Conservation (phyloP, 768 basidiomycete genomes). For the Ephemerocybe angulata region DNA sequence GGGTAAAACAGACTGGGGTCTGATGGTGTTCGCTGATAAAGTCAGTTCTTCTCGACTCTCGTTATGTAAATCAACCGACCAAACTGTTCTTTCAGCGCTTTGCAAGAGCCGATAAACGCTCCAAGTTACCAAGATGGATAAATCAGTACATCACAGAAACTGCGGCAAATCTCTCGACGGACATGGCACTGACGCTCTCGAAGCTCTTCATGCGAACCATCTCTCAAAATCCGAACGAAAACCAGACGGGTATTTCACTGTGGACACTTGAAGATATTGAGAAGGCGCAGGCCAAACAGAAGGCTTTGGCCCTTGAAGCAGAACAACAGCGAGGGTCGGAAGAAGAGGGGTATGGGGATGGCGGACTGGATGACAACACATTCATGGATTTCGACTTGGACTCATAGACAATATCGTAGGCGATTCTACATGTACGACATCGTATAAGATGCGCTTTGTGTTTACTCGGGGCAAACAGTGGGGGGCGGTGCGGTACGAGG, state of each 20-base stretch:
- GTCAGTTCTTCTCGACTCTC: slow-evolving; percentile 34
- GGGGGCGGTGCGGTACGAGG: not conserved
- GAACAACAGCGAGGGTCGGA: slow-evolving; percentile 37
- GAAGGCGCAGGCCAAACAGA: slow-evolving; percentile 79
- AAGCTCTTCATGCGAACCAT: slow-evolving; percentile 98
- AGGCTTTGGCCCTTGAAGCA: slow-evolving; percentile 53
- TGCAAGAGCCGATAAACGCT: slow-evolving; percentile 87
- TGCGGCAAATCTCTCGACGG: slow-evolving; percentile 94
- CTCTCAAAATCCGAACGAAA: slow-evolving; percentile 95
- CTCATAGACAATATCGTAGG: slow-evolving; percentile 22
- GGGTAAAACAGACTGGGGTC: slow-evolving; percentile 98
- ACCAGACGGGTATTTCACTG: slow-evolving; percentile 88
- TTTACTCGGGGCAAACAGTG: not conserved
- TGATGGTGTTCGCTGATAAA: slow-evolving; percentile 99
- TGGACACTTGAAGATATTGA: slow-evolving; percentile 94
- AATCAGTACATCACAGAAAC: slow-evolving; percentile 99
- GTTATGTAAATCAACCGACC: not conserved
- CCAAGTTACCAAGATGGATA: slow-evolving; percentile 97
- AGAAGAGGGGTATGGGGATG: slow-evolving; percentile 62
- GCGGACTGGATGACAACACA: slow-evolving; percentile 62
- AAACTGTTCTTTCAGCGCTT: slow-evolving; percentile 57
- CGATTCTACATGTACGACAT: not conserved
- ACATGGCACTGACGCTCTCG: slow-evolving; percentile 92
- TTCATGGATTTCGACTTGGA: slow-evolving; percentile 56
- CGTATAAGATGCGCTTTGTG: not conserved